These are phyloP conservation scores for Umbelopsis sp. DNA, from an alignment of 192 early-diverging fungal genomes.

Conservation along the genomic window DNA sequence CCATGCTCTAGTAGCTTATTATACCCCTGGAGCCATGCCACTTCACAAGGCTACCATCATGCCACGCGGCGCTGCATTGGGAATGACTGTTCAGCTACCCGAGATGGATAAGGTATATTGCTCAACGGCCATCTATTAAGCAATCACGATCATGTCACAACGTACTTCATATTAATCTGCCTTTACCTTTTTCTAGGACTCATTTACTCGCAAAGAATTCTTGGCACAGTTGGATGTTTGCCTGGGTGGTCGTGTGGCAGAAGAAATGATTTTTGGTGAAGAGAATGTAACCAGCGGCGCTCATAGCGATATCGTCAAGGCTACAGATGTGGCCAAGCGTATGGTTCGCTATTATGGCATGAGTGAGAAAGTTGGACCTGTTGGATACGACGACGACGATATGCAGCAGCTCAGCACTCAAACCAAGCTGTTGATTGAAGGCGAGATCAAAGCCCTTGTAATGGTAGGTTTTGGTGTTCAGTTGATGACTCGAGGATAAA, in stretches of 20 bases:
- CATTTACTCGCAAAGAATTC: constrained; percentile 80
- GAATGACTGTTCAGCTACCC: constrained; percentile 92
- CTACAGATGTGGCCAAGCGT: constrained; percentile 83
- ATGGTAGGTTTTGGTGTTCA: constrained; percentile 50
- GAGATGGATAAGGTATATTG: constrained; percentile 75
- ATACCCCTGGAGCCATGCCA: constrained; percentile 94
- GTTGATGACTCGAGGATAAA: constrained; percentile 12
- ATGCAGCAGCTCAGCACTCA: constrained; percentile 67
- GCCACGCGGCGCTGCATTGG: constrained; percentile 87
- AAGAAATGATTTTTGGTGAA: constrained; percentile 93
- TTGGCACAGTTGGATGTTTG: constrained; percentile 91
- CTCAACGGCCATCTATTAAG: background rate
- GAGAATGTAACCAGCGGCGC: constrained; percentile 96
- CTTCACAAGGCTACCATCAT: constrained; percentile 99
- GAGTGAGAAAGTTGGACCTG: constrained; percentile 91
- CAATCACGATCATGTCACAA: too few relatives aligned
- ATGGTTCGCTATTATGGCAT: constrained; percentile 96
- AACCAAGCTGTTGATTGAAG: constrained; percentile 84
- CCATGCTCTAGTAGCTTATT: constrained; percentile 92
- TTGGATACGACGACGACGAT: constrained; percentile 78
- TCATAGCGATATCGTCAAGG: constrained; percentile 87
- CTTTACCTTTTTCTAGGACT: constrained; percentile 42
- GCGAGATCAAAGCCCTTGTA: constrained; percentile 79
- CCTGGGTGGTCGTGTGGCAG: constrained; percentile 98
- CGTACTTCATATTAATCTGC: background rate